A percentile compares a stretch with the other conserved stretches of the same genome.
These are phyloP conservation scores for Leccinum fibrillosum DNA, from an alignment of 768 basidiomycete species.

Conservation along the genomic window DNA sequence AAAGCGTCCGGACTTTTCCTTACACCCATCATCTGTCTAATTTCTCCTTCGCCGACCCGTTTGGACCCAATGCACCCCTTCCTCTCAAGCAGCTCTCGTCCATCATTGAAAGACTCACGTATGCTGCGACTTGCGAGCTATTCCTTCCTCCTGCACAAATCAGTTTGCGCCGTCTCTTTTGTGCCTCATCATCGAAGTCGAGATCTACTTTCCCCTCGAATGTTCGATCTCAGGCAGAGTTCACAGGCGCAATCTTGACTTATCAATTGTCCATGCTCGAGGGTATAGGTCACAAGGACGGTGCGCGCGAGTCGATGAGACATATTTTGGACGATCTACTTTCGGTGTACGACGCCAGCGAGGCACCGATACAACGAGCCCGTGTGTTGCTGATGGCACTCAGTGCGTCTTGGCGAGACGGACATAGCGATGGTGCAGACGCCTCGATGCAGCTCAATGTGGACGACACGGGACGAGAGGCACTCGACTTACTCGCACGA, in stretches of 20 bases:
- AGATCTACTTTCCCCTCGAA: conserved; percentile 18
- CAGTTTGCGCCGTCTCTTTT: conserved; percentile 36
- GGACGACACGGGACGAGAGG: conserved; percentile 39
- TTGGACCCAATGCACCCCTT: conserved; percentile 37
- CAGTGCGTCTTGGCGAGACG: conserved; percentile 40
- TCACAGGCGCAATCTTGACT: conserved; percentile 58
- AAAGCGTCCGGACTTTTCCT: conserved; percentile 54
- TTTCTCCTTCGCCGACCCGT: conserved; percentile 27
- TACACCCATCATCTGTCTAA: conserved; percentile 30
- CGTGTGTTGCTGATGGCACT: conserved; percentile 54
- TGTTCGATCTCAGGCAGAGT: conserved; percentile 14
- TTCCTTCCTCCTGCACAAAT: conserved; percentile 48
- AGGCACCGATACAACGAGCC: conserved; percentile 57
- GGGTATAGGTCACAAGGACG: conserved; percentile 54
- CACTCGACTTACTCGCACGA: conserved; percentile 37
- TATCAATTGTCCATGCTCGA: conserved; percentile 58
- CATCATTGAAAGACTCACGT: conserved; percentile 67
- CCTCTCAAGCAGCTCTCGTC: conserved; percentile 52
- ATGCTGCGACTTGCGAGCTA: conserved; percentile 65
- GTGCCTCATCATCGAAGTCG: background rate
- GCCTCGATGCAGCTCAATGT: conserved; percentile 23
- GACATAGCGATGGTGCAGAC: conserved; percentile 19
- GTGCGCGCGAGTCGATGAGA: conserved; percentile 39
- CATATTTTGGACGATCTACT: conserved; percentile 49
- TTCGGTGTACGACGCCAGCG: conserved; percentile 42